phyloP scores from a whole-genome alignment of 2,329 filamentous ascomycete species.

The Phialophora tarda region DNA sequence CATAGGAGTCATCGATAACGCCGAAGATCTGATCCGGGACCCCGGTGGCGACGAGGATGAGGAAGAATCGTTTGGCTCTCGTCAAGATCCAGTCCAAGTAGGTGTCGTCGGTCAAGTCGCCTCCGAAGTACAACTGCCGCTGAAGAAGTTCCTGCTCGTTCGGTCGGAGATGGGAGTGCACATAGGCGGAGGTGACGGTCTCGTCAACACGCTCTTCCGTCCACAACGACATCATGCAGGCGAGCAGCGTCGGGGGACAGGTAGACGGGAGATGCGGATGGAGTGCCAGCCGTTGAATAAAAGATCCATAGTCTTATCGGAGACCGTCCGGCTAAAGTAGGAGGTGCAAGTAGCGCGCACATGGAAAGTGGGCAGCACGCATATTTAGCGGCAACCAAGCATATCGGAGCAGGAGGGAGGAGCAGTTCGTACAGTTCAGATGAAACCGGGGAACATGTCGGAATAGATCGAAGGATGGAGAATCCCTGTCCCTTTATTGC shows the following conservation, averaged over 20 bases:
- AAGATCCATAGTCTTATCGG: conserved; percentile 21
- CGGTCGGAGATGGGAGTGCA: conserved; percentile 45
- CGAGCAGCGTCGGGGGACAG: neutral
- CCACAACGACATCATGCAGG: conserved; percentile 46
- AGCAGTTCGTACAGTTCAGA: conserved; percentile 10
- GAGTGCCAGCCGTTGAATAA: neutral
- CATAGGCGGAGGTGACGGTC: conserved; percentile 50
- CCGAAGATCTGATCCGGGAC: conserved; percentile 68
- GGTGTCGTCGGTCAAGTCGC: conserved; percentile 54
- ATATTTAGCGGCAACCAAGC: conserved; percentile 6
- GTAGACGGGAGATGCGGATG: neutral
- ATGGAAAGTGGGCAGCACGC: conserved; percentile 24
- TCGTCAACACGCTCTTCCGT: conserved; percentile 53
- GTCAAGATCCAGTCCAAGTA: conserved; percentile 69
- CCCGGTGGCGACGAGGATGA: conserved; percentile 64
- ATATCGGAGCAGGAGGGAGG: conserved; percentile 3
- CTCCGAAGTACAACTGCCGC: conserved; percentile 49
- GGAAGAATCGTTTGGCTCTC: conserved; percentile 62
- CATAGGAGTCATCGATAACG: conserved; percentile 65
- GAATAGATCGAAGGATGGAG: conserved; percentile 11
- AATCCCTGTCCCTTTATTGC: conserved; percentile 12
- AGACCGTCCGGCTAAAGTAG: conserved; percentile 7
- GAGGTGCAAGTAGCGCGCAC: conserved; percentile 12
- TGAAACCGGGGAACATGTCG: conserved; percentile 18
- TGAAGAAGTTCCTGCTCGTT: conserved; percentile 44